Evolutionary conservation across 1,139 yeast genomes (phyloP).

Genomic region (Kodamaea anthophila): DNA sequence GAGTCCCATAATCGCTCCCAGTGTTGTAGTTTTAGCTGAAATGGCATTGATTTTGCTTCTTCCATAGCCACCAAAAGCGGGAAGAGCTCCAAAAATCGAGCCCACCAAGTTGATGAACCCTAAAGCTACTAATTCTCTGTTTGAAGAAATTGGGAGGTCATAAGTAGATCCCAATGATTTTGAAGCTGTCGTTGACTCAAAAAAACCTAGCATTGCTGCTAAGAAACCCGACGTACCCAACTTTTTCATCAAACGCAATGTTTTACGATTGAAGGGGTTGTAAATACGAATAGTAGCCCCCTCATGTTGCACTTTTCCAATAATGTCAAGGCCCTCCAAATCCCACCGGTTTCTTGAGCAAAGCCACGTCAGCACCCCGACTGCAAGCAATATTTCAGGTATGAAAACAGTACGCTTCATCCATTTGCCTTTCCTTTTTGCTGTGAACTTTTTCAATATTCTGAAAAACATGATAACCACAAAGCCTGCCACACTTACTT

Average conservation of each 20-base stretch:
- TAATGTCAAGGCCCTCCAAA: slow-evolving; percentile 52
- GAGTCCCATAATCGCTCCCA: slow-evolving; percentile 76
- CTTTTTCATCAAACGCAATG: slow-evolving; percentile 30
- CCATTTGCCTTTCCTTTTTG: slow-evolving; percentile 12
- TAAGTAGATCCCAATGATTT: slow-evolving; percentile 67
- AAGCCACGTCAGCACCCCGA: slow-evolving; percentile 53
- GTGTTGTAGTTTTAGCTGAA: slow-evolving; percentile 77
- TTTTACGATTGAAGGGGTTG: slow-evolving; percentile 28
- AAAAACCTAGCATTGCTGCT: slow-evolving; percentile 84
- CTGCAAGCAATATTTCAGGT: slow-evolving; percentile 82
- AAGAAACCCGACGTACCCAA: slow-evolving; percentile 58
- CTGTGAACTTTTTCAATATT: slow-evolving; percentile 32
- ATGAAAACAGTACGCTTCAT: slow-evolving; percentile 42
- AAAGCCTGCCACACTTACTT: slow-evolving; percentile 48
- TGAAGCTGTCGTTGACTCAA: slow-evolving; percentile 91
- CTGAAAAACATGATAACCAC: slow-evolving; percentile 35
- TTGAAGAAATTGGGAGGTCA: slow-evolving; percentile 63
- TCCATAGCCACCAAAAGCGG: slow-evolving; percentile 96
- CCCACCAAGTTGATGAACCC: slow-evolving; percentile 71
- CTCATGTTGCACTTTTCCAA: slow-evolving; percentile 55
- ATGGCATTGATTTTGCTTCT: slow-evolving; percentile 84
- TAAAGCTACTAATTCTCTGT: slow-evolving; percentile 73
- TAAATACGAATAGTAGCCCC: slow-evolving; percentile 18
- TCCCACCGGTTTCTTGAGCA: slow-evolving; percentile 54
- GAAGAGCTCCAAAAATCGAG: slow-evolving; percentile 71